Conservation (phyloP, 2,329 filamentous ascomycete genomes). For the Pseudocercospora cruenta region DNA sequence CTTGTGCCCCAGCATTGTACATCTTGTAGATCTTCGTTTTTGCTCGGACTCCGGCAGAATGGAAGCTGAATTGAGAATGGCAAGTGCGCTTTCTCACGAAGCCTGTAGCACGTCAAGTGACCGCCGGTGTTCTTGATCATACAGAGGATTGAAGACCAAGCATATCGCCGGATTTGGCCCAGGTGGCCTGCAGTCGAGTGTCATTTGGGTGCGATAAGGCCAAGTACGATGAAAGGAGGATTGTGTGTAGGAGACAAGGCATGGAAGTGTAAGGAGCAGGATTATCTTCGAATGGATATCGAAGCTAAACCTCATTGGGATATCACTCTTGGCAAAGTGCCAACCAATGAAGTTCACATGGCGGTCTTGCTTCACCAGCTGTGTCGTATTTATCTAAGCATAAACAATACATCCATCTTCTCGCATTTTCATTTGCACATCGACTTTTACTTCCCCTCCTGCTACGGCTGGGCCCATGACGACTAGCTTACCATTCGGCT, state of each 20-base stretch:
- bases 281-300: too few relatives aligned
- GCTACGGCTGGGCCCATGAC: constrained; percentile 75
- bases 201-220: not conserved
- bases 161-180: not conserved
- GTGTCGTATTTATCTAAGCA: constrained; percentile 18
- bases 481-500: constrained; percentile 56
- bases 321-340: not conserved
- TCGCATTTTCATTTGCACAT: constrained; percentile 66
- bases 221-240: not conserved
- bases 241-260: not conserved
- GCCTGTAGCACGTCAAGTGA: not conserved
- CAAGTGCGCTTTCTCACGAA: too few relatives aligned
- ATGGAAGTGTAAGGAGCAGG: too few relatives aligned
- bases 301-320: not conserved
- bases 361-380: too few relatives aligned
- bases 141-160: not conserved
- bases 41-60: too few relatives aligned
- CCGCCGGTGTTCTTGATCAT: not conserved
- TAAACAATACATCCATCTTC: constrained; percentile 70
- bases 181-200: not conserved
- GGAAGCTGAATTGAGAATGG: too few relatives aligned
- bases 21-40: too few relatives aligned
- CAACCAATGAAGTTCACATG: too few relatives aligned
- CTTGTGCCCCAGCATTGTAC: too few relatives aligned
- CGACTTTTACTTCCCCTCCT: constrained; percentile 66